Evolutionary conservation across 163 green algal species (phyloP).

Genomic region (Coccomyxa subellipsoidea): DNA sequence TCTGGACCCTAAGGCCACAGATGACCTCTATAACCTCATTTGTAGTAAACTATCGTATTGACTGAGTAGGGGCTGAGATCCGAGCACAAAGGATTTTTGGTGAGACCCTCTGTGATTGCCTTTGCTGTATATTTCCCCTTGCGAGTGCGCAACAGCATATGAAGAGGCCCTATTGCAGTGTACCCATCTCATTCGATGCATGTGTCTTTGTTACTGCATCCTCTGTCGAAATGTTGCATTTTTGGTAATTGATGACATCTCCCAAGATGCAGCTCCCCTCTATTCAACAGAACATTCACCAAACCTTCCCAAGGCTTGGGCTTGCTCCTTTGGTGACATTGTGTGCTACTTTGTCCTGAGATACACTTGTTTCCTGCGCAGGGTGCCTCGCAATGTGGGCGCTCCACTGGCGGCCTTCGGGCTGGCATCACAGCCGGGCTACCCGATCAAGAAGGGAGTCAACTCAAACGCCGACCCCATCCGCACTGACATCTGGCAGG

Average conservation of each 20-base stretch:
- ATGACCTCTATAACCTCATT: too few relatives aligned
- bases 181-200: background rate
- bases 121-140: background rate
- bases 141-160: too few relatives aligned
- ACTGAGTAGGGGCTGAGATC: background rate
- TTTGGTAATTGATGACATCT: too few relatives aligned
- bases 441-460: conserved; percentile 7
- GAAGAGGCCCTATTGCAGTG: too few relatives aligned
- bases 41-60: background rate
- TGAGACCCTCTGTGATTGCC: background rate
- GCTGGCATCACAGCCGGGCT: background rate
- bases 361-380: background rate
- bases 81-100: background rate
- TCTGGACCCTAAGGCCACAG: background rate
- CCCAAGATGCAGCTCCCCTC: too few relatives aligned
- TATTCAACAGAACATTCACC: too few relatives aligned
- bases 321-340: background rate
- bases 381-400: background rate
- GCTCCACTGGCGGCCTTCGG: background rate
- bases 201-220: background rate
- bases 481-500: background rate
- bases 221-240: background rate
- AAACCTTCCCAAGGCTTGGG: background rate
- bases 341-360: background rate
- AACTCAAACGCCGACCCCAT: conserved; percentile 1